These are phyloP conservation scores for Sphagnurus paluster DNA, from an alignment of 1,284 basidiomycete species.

Conservation along the genomic window DNA sequence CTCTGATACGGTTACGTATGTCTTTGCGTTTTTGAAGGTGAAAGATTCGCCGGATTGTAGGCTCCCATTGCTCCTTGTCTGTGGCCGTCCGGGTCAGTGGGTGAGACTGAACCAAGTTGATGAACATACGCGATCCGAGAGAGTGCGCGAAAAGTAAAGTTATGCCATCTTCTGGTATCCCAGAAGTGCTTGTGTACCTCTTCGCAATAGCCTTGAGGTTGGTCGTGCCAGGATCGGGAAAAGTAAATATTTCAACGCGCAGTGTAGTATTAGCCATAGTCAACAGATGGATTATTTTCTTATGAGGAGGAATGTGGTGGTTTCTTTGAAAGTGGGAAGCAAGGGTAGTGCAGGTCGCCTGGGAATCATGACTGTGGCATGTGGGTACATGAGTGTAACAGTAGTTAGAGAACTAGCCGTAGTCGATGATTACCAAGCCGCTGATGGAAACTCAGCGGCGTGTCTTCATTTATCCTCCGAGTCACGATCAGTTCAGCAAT, in stretches of 20 bases:
- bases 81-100: neutral
- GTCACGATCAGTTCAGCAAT: too few relatives aligned
- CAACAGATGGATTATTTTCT: too few relatives aligned
- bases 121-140: constrained; percentile 33
- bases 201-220: constrained; percentile 27
- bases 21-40: constrained; percentile 24
- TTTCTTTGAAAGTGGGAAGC: too few relatives aligned
- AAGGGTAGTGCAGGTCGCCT: too few relatives aligned
- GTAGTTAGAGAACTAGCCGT: too few relatives aligned
- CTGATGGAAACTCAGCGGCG: too few relatives aligned
- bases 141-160: constrained; percentile 30
- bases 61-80: constrained; percentile 59
- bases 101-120: neutral
- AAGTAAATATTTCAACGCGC: constrained; percentile 10
- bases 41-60: constrained; percentile 40
- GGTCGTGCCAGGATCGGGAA: constrained; percentile 7
- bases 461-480: too few relatives aligned
- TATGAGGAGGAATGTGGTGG: too few relatives aligned
- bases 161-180: constrained; percentile 20
- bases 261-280: constrained; percentile 5
- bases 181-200: constrained; percentile 20
- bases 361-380: too few relatives aligned
- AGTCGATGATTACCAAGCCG: too few relatives aligned
- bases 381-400: too few relatives aligned
- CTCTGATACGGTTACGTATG: constrained; percentile 34